Base-by-base conservation (phyloP, 78 protist species). In the Dictyostelium brefeldianum region DNA sequence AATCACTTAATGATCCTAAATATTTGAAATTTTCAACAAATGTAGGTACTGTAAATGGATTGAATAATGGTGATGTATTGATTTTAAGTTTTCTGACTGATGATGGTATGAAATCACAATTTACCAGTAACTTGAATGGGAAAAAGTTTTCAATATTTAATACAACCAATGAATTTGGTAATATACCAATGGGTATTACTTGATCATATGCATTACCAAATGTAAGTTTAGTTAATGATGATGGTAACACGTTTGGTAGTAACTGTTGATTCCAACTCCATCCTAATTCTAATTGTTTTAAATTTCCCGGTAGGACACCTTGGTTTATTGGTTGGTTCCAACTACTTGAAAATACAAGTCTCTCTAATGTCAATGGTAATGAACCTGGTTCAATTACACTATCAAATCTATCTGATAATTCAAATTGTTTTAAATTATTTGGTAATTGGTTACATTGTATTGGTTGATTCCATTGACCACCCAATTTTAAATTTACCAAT, bases 1-100 rank as follows among this genome's bases (percentile, higher is more conserved):
- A 62, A 62, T 62, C 70, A 25, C 70, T 62, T 62, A 62, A 11
- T 62, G 70, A 62, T 4, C 70, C 70, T 62, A 62, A 25, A 62
- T 62, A 62, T 62, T 62, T 62, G 27, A 62, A 62, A 10, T 29
- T 25, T 62, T 7, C 27, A 20, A 62, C 70, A 62, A 25, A 25
- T 62, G 70, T 0, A 22, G 70, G 70, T 62, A 62, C 27, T 22
- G n/a, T 62, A 2, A 62, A 62, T 25, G 70, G 70, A 62, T 62
- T 25, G 70, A 62, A 62, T 62, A 62, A 22, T 25, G 70, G 36
- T 25, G 70, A 62, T 62, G 70, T 62, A 25, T 62, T 62, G 17
- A 62, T 25, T 22, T 62, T 36, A 22, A 62, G 22, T 62, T 62
- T 62, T 17, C 27, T 62, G 0, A 62, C 14, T 11, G 20, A 25